Evolutionary conservation across 495 filamentous ascomycete genomes (phyloP), one percentile per base, ranked within the genome.

Genomic region (Aspergillus olivimuriae): DNA sequence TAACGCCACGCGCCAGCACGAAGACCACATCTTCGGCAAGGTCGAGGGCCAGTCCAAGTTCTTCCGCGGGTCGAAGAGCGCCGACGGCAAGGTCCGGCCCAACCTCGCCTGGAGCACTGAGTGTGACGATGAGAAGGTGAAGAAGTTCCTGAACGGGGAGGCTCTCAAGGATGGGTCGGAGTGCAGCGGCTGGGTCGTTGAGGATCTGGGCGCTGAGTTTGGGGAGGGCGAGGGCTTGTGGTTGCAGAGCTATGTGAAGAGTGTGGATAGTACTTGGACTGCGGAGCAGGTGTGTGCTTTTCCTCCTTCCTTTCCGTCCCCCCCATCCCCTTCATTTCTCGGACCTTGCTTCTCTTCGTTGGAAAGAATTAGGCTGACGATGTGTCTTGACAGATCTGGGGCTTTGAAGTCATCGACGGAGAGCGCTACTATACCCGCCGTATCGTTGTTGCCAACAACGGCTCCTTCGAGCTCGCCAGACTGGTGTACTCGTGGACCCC

Each of bases 21-120:
- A 61, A 19, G 91, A 96, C 66, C 76, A 80, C 66, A 74, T 95
- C 43, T 97, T 95, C 58, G 91, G 92, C 16, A 65, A 63, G 10
- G 65, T 94, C 32, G 61, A 65, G 16, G 89, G 85, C 18, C 68
- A 76, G 41, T 76, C 71, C 20, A 71, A 77, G n/a, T 80, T 75
- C 51, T 36, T 80, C 39, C 57, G 61, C 20, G 68, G 63, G 12
- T 46, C 48, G 1, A 64, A 66, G 51, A 50, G 41, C 11, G 60
- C 42, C 3, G 63, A 65, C 21, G 65, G 62, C 28, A 62, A 59
- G 39, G 51, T 65, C n/a, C 57, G 62, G 2, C 68, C 69, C 0
- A 48, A 56, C 5, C 14, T 67, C 11, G 59, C 67, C 2, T 16
- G 69, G 35, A 43, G 55, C 39, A 65, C 61, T 17, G 61, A 63